Base-by-base conservation (phyloP, 192 early-diverging fungal species). In the Backusella circina region DNA sequence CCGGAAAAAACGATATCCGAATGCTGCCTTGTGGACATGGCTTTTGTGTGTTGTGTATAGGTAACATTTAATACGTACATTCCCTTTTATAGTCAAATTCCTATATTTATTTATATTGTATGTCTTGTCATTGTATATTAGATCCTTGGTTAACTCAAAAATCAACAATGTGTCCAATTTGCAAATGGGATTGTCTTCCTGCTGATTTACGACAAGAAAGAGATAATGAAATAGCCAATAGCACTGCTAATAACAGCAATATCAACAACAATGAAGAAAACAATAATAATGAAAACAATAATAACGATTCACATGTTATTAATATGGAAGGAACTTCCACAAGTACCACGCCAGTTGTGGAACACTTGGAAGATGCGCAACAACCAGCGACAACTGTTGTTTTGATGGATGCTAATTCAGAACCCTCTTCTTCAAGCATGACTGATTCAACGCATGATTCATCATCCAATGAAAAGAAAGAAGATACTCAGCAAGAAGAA, bases 1-100 rank as follows among this genome's bases (percentile, higher is more conserved):
- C 31, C 2, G 70, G 71, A 8, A 79, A 73, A 23, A 72, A 50
- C 18, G 61, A 65, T 13, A 65, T 83, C n/a, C 77, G 82, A 28
- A 37, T 79, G 0, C 65, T 83, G 47, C 82, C 82, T 36, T 83
- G 82, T 80, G 36, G 70, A 16, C 82, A 83, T 44, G 82, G 82
- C 7, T 83, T 83, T 57, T 83, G 82, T 75, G 67, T 74, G 1
- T 36, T 67, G 21, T 83, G 82, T 75, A 79, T 83, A 35, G 81
- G 77, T 82, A 76, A 76, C 44, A 36, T 26, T 3, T 31, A 37
- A 32, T 37, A 31, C 23, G 10, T n/a, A 65, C 26, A 33, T 71
- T 36, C 0, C 33, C 54, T 26, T 61, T 26, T 61, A 61, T 26
- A 28, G 54, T 10, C 26, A 61, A 28, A 61, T 61, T 41, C 15